Evolutionary conservation across 345 rosid species (phyloP).

Genomic region (Orychophragmus violaceus): DNA sequence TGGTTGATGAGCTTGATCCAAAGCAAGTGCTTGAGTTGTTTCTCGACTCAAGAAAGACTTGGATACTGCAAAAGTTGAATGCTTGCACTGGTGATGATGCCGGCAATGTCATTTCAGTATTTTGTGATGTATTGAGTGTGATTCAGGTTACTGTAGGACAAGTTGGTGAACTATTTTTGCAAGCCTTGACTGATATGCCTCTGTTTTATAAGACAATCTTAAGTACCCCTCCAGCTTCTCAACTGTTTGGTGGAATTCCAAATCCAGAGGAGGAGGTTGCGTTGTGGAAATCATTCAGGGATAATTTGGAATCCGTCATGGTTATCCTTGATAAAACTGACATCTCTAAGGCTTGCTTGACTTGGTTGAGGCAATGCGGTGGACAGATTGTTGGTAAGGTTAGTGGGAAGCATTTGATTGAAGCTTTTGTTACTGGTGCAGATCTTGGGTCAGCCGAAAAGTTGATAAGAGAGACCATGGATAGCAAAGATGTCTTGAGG

Average conservation of each 20-base stretch:
- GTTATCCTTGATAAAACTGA: conserved; percentile 48
- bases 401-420: conserved; percentile 59
- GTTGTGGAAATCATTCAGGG: conserved; percentile 84
- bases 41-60: conserved; percentile 73
- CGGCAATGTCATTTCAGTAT: conserved; percentile 44
- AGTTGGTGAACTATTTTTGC: conserved; percentile 86
- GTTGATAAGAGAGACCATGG: conserved; percentile 70
- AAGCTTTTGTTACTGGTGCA: conserved; percentile 56
- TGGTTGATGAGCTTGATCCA: conserved; percentile 79
- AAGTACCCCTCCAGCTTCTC: conserved; percentile 90
- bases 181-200: conserved; percentile 86
- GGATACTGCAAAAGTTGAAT: conserved; percentile 68
- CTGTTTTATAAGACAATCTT: conserved; percentile 76
- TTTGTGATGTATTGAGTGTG: conserved; percentile 65
- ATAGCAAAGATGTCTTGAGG: conserved; percentile 76
- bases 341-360: conserved; percentile 57
- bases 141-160: conserved; percentile 83
- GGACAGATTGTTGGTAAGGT: conserved; percentile 53
- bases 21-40: conserved; percentile 58
- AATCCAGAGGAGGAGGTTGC: conserved; percentile 88
- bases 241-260: conserved; percentile 90
- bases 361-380: conserved; percentile 81
- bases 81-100: conserved; percentile 36
- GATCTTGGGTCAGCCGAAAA: conserved; percentile 84
- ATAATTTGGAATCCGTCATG: conserved; percentile 60